phyloP scores from a whole-genome alignment of 352 stramenopile species.

The Pythium sp. region DNA sequence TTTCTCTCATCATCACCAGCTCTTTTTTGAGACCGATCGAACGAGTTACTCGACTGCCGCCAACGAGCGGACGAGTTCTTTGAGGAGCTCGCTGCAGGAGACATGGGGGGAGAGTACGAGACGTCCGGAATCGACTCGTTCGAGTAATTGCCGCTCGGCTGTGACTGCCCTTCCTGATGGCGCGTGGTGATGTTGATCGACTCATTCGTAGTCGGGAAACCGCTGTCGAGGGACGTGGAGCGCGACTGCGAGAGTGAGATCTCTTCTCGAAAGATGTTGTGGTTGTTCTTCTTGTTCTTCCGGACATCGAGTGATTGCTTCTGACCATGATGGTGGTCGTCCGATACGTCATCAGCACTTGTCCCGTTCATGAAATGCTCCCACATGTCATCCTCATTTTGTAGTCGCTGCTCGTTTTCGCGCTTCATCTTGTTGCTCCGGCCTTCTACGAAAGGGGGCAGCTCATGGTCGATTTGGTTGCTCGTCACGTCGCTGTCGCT shows the following conservation, averaged over 20 bases:
- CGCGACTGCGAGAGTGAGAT: slow-evolving; percentile 20
- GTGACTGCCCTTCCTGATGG: slow-evolving; percentile 2
- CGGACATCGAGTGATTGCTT: background rate
- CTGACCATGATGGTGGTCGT: slow-evolving; percentile 11
- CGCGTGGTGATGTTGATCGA: background rate
- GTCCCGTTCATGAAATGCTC: slow-evolving; percentile 36
- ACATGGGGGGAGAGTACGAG: slow-evolving; percentile 28
- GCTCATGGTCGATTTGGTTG: slow-evolving; percentile 19
- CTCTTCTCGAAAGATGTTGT: slow-evolving; percentile 26
- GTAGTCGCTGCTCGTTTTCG: slow-evolving; percentile 25
- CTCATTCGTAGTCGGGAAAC: slow-evolving; percentile 7
- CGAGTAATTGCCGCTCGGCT: slow-evolving; percentile 11
- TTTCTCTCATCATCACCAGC: background rate
- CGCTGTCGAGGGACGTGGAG: slow-evolving; percentile 13
- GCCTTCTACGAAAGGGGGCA: background rate
- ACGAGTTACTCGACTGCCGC: background rate
- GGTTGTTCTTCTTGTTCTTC: background rate
- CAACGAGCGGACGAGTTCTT: slow-evolving; percentile 4
- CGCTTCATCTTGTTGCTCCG: slow-evolving; percentile 13
- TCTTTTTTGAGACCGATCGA: background rate
- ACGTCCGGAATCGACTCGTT: slow-evolving; percentile 27
- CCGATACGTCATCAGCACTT: slow-evolving; percentile 13
- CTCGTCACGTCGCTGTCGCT: background rate
- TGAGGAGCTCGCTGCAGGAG: slow-evolving; percentile 3
- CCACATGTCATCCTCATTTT: slow-evolving; percentile 31